Evolutionary conservation across 1,139 yeast genomes (phyloP).

Genomic region (Diutina ranongensis): DNA sequence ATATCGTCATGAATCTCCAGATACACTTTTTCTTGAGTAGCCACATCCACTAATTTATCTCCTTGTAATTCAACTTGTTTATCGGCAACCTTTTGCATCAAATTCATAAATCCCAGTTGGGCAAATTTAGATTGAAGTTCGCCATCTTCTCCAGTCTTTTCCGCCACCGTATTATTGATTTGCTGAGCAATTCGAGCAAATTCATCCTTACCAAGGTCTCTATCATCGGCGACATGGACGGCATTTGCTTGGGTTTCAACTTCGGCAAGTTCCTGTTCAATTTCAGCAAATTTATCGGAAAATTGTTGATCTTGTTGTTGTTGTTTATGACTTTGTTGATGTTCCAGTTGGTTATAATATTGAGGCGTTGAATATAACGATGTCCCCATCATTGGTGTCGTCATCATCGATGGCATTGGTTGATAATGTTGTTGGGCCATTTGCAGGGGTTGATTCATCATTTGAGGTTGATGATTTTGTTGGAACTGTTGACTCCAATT

Average conservation of each 20-base stretch:
- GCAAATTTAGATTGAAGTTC: not conserved
- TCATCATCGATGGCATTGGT: not conserved
- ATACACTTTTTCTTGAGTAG: not conserved
- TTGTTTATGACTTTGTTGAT: not conserved
- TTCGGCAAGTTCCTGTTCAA: not conserved
- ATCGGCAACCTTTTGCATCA: slow-evolving; percentile 5
- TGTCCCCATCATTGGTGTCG: not conserved
- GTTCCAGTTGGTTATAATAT: not conserved
- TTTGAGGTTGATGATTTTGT: not conserved
- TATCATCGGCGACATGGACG: not conserved
- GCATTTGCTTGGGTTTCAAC: not conserved
- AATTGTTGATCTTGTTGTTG: slow-evolving; percentile 1
- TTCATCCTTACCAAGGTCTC: slow-evolving; percentile 1
- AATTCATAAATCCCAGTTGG: slow-evolving; percentile 3
- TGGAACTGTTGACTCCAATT: slow-evolving; percentile 1
- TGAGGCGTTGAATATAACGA: no score
- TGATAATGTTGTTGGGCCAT: not conserved
- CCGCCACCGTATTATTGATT: not conserved
- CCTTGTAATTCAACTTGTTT: slow-evolving; percentile 3
- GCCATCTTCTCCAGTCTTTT: not conserved
- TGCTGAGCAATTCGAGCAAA: not conserved
- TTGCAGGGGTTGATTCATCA: not conserved
- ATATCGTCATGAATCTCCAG: not conserved
- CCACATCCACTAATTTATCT: not conserved
- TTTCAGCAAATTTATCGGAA: slow-evolving; percentile 1